Conservation (phyloP, 192 early-diverging fungal genomes). For the Entrophospora sp. region DNA sequence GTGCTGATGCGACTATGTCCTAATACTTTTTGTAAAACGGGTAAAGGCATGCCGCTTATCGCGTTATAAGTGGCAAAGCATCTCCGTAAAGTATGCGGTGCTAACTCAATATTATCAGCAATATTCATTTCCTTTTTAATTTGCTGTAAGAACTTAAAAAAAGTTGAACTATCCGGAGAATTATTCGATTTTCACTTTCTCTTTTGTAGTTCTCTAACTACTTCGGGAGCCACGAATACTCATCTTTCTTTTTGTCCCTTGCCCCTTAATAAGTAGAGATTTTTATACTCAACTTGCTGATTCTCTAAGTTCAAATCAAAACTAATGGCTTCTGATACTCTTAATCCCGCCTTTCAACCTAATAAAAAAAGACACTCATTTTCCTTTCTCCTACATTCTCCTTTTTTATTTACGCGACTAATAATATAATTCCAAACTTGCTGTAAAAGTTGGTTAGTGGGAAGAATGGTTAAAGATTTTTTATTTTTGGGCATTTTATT, state of each 20-base stretch:
- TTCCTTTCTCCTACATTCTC: neutral
- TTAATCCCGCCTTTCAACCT: neutral
- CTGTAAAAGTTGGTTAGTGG: constrained; percentile 5
- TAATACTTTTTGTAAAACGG: constrained; percentile 1
- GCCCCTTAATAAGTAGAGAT: neutral
- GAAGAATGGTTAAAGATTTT: too few species aligned
- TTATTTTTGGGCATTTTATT: too few species aligned
- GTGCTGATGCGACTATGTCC: neutral
- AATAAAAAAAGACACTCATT: constrained; percentile 3
- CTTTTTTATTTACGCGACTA: neutral
- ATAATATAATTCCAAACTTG: neutral
- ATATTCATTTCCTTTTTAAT: neutral
- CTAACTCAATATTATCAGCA: neutral
- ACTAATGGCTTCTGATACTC: neutral
- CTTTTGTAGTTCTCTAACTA: neutral
- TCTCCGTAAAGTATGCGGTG: neutral
- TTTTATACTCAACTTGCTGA: neutral
- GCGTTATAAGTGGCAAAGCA: constrained; percentile 8
- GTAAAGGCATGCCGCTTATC: neutral
- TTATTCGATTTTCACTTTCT: neutral
- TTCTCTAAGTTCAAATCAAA: neutral
- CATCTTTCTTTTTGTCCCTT: constrained; percentile 1
- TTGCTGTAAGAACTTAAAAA: neutral
- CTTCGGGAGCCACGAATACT: neutral
- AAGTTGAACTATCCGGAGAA: neutral